Evolutionary conservation across 2,329 filamentous ascomycete genomes (phyloP), one percentile per base, ranked within the genome.

Genomic region (Stemphylium beticola): DNA sequence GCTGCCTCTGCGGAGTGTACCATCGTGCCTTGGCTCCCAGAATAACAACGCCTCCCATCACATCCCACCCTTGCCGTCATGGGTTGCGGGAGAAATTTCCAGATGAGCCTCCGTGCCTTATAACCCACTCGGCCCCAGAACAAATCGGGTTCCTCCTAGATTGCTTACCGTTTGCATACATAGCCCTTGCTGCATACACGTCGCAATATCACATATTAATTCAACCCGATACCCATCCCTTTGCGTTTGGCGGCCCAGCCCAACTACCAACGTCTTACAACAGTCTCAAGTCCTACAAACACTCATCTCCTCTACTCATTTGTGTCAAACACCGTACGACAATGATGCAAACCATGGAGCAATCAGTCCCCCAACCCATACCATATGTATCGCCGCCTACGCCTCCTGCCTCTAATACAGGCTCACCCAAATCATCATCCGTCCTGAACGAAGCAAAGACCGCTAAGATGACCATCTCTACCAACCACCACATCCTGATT

Each of bases 401-500:
- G 24, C 67, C 69, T 54, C 68, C 68, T 12, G 56, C 63, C 38
- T 72, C 72, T 34, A 65, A 63, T 20, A 61, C 68, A 17, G 62
- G 38, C 34, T 68, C 70, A 12, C 62, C 65, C 15, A 57, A 60
- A 33, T 64, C 62, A 5, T 56, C 65, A 3, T 49, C 62, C 26
- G 55, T 61, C 22, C 49, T 61, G 15, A 55, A 58, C 40, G 49
- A 60, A 10, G 34, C 57, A 17, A 62, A 60, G 26, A 38, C 67
- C 4, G 29, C 55, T 20, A 43, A 53, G 37, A 73, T 75, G 71
- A 38, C 60, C n/a, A 66, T 70, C 15, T 64, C 72, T 6, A 67
- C 67, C 57, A 75, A 78, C 54, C 76, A 79, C 59, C 79, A 82
- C 69, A 80, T 82, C 51, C 79, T 80, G 69, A 77, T 83, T 60